phyloP scores from a whole-genome alignment of 1,139 yeast species.

The Saccharomycopsis hybrid region DNA sequence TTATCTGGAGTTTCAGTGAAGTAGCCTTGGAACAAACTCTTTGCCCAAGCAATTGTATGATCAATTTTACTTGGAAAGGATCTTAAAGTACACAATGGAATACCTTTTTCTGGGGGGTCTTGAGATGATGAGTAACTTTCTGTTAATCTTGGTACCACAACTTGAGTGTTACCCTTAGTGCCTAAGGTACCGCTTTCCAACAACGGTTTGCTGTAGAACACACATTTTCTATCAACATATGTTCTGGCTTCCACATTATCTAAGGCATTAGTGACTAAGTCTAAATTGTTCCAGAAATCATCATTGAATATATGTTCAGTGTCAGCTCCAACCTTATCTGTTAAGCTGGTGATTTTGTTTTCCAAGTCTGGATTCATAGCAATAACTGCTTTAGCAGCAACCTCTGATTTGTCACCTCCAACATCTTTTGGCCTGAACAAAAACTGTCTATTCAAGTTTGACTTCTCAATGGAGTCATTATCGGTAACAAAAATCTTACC shows the following conservation, averaged over 20 bases:
- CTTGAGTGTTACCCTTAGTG: constrained; percentile 97
- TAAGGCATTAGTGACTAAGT: constrained; percentile 90
- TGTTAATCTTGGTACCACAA: constrained; percentile 84
- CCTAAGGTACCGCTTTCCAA: constrained; percentile 97
- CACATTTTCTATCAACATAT: constrained; percentile 94
- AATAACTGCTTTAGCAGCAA: constrained; percentile 78
- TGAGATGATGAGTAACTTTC: constrained; percentile 94
- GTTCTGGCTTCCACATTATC: constrained; percentile 98
- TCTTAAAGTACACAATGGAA: constrained; percentile 93
- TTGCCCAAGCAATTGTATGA: constrained; percentile 99
- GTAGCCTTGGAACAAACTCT: constrained; percentile 89
- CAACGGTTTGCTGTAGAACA: constrained; percentile 83
- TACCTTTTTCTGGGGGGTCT: constrained; percentile 97
- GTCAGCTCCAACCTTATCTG: constrained; percentile 90
- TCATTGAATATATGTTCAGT: constrained; percentile 85
- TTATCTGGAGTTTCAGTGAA: constrained; percentile 88
- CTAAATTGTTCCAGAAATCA: constrained; percentile 76
- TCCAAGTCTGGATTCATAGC: constrained; percentile 77
- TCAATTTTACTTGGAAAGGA: constrained; percentile 97
- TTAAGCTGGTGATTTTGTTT: constrained; percentile 69
- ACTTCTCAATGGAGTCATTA: constrained; percentile 91
- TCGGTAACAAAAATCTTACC: constrained; percentile 87
- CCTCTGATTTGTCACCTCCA: constrained; percentile 84
- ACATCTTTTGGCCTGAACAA: constrained; percentile 92
- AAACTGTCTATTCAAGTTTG: constrained; percentile 93